Evolutionary conservation across 768 basidiomycete genomes (phyloP).

Genomic region (Pleurotus platypus): DNA sequence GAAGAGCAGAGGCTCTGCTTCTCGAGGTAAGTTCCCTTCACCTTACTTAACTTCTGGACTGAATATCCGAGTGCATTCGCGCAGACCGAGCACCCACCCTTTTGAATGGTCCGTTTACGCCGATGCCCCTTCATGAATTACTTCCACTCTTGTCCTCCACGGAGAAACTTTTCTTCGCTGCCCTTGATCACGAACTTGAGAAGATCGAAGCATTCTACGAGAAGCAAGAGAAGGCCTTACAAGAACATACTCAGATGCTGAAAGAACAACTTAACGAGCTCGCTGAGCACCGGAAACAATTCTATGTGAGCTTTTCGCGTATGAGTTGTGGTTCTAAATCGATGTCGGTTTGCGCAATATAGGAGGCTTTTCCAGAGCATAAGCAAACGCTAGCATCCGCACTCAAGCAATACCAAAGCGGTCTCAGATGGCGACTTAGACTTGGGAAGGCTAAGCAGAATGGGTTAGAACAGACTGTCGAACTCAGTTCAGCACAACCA

Average conservation of each 20-base stretch:
- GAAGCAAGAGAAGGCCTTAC: conserved; percentile 64
- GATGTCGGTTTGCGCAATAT: not conserved
- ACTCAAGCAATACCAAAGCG: not conserved
- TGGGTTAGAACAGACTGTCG: no score
- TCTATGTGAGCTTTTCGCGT: conserved; percentile 40
- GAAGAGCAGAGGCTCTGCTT: not conserved
- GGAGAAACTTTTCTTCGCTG: conserved; percentile 71
- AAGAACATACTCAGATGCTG: conserved; percentile 40
- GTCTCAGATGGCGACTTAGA: not conserved
- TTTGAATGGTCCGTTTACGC: conserved; percentile 20
- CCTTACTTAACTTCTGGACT: conserved; percentile 6
- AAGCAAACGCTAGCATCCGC: not conserved
- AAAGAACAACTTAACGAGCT: conserved; percentile 74
- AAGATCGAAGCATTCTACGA: conserved; percentile 86
- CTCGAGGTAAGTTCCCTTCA: not conserved
- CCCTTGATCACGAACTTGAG: conserved; percentile 74
- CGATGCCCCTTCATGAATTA: conserved; percentile 41
- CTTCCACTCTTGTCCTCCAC: conserved; percentile 53
- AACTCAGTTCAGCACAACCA: no score
- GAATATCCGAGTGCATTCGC: not conserved
- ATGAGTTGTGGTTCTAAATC: no score
- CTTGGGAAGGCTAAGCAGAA: not conserved
- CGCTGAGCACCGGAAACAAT: conserved; percentile 58
- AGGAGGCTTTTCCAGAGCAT: not conserved
- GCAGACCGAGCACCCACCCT: conserved; percentile 1